phyloP scores from a whole-genome alignment of 2,329 filamentous ascomycete species.

The Curvularia hawaiiensis region DNA sequence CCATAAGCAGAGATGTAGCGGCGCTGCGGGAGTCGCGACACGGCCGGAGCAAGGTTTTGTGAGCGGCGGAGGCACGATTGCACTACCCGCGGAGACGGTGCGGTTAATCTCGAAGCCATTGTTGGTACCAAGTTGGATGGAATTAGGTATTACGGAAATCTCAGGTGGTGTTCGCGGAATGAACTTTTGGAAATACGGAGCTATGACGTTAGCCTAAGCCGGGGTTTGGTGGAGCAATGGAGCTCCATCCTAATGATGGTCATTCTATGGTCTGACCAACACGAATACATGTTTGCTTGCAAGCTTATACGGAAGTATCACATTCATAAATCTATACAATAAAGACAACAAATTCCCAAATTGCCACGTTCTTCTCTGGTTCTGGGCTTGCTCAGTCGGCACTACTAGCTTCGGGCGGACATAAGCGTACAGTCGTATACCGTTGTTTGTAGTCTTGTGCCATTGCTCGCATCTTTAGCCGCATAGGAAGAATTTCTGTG shows the following conservation, averaged over 20 bases:
- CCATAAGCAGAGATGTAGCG: constrained; percentile 68
- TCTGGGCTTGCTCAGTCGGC: neutral
- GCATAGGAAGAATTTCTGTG: neutral
- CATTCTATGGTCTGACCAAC: neutral
- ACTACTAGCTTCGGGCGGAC: neutral
- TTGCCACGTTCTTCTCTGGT: neutral
- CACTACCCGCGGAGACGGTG: constrained; percentile 22
- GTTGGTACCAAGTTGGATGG: constrained; percentile 5
- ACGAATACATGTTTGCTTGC: neutral
- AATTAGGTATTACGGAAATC: constrained; percentile 6
- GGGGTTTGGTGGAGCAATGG: constrained; percentile 27
- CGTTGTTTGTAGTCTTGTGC: neutral
- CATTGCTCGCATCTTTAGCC: neutral
- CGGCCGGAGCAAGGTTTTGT: constrained; percentile 9
- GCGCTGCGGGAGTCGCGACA: constrained; percentile 30
- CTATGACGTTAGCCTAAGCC: constrained; percentile 38
- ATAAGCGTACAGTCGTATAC: neutral
- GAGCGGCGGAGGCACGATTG: constrained; percentile 30
- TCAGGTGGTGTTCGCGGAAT: constrained; percentile 11
- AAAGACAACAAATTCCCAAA: neutral
- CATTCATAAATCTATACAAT: neutral
- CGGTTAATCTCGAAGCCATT: constrained; percentile 37
- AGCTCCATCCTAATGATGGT: neutral
- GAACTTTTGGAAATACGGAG: constrained; percentile 19
- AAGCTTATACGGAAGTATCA: neutral